A percentile compares a stretch with the other conserved stretches of the same genome.
These are phyloP conservation scores for Leucocoprinus sp. DNA, from an alignment of 768 basidiomycete genomes.

Conservation along the genomic window DNA sequence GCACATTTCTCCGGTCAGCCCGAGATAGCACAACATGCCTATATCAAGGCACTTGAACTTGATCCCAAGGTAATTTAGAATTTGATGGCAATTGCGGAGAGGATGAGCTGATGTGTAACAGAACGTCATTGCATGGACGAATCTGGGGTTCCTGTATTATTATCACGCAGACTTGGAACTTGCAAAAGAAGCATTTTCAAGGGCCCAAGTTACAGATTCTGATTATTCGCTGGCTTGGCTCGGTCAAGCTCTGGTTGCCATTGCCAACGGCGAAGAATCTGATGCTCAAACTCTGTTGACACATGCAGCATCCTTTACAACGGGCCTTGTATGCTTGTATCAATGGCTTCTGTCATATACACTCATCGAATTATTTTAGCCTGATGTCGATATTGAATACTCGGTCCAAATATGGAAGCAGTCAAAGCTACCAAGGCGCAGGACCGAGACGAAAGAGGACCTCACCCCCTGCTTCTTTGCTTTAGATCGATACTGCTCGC, in stretches of 20 bases:
- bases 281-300: constrained; percentile 66
- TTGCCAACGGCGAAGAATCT: constrained; percentile 41
- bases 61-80: constrained; percentile 54
- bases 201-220: constrained; percentile 87
- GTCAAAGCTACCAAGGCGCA: constrained; percentile 11
- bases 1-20: constrained; percentile 59
- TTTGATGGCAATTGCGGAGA: constrained; percentile 4
- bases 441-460: constrained; percentile 26
- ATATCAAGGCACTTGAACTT: constrained; percentile 80
- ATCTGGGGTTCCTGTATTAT: constrained; percentile 82
- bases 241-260: constrained; percentile 74
- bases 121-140: constrained; percentile 77
- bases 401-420: constrained; percentile 50
- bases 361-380: constrained; percentile 32
- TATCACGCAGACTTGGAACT: constrained; percentile 71
- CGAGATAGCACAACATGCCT: constrained; percentile 83
- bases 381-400: constrained; percentile 74
- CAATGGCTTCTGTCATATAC: not conserved
- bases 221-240: constrained; percentile 87
- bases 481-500: constrained; percentile 65
- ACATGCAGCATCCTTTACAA: constrained; percentile 58
- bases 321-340: constrained; percentile 43
- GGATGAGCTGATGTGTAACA: constrained; percentile 1
- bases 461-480: constrained; percentile 78
- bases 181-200: constrained; percentile 78